phyloP scores from a whole-genome alignment of 768 basidiomycete species.

The Lentinula aciculospora region DNA sequence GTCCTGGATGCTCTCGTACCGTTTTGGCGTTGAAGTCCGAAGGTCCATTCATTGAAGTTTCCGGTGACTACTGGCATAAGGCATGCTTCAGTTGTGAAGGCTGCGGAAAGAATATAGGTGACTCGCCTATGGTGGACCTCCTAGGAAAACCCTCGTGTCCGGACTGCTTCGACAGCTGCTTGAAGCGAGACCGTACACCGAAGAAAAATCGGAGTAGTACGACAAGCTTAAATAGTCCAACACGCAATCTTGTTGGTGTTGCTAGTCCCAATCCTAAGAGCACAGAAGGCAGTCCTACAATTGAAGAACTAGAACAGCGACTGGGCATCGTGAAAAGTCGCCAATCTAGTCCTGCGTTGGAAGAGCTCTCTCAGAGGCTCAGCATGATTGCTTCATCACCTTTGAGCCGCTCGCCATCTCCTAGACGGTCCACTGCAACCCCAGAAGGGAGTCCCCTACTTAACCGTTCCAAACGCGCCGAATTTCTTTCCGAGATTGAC shows the following conservation, averaged over 20 bases:
- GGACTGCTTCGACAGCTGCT: conserved; percentile 76
- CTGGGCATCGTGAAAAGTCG: conserved; percentile 50
- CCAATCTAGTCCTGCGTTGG: conserved; percentile 49
- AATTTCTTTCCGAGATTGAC: background rate
- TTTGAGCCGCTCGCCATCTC: conserved; percentile 18
- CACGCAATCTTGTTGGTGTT: conserved; percentile 40
- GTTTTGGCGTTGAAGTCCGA: conserved; percentile 74
- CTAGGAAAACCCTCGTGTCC: conserved; percentile 73
- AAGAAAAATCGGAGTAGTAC: conserved; percentile 27
- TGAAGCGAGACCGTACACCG: conserved; percentile 49
- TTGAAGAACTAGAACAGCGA: conserved; percentile 60
- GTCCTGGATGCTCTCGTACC: conserved; percentile 59
- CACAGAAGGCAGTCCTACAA: conserved; percentile 51
- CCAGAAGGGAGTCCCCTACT: conserved; percentile 14
- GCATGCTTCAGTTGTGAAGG: conserved; percentile 72
- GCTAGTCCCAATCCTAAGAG: conserved; percentile 28
- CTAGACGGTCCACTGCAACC: conserved; percentile 19
- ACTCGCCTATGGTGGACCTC: conserved; percentile 78
- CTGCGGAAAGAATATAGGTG: conserved; percentile 69
- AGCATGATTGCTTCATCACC: conserved; percentile 23
- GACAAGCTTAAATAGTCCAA: conserved; percentile 18
- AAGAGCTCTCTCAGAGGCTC: conserved; percentile 43
- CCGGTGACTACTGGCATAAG: conserved; percentile 75
- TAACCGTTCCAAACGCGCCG: background rate
- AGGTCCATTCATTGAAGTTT: conserved; percentile 71